A percentile compares a stretch with the other conserved stretches of the same genome.
These are phyloP conservation scores for Coemansia sp. DNA, from an alignment of 192 early-diverging fungal genomes.

Conservation along the genomic window DNA sequence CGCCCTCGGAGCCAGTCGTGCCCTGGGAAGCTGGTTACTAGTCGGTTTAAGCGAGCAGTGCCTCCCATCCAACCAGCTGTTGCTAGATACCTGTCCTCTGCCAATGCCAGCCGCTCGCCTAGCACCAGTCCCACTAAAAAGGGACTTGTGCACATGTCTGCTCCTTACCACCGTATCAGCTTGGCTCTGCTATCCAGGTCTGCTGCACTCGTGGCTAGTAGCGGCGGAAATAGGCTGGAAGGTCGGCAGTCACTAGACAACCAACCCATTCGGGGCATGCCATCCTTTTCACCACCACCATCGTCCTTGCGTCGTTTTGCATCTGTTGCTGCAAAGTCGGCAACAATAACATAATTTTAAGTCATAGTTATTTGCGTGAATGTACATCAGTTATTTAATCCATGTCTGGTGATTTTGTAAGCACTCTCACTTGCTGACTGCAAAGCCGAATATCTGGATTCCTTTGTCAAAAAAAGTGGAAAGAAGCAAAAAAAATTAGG, in stretches of 20 bases:
- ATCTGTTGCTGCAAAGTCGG: not conserved
- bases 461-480: not conserved
- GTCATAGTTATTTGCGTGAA: not conserved
- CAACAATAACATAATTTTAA: not conserved
- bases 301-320: not conserved
- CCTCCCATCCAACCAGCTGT: constrained; percentile 27
- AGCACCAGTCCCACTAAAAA: not conserved
- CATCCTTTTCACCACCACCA: constrained; percentile 8
- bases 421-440: not conserved
- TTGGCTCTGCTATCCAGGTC: constrained; percentile 23
- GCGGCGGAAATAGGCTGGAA: not conserved
- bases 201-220: not conserved
- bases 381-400: not conserved
- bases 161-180: constrained; percentile 32
- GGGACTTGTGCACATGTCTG: constrained; percentile 1
- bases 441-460: no score
- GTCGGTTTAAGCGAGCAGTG: constrained; percentile 1
- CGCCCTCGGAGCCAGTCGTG: constrained; percentile 27
- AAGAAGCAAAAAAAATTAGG: not conserved
- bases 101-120: constrained; percentile 9
- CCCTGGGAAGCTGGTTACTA: constrained; percentile 5
- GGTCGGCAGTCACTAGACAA: constrained; percentile 19
- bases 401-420: not conserved
- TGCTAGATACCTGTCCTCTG: constrained; percentile 26
- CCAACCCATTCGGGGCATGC: constrained; percentile 6